Base-by-base conservation (phyloP, 495 filamentous ascomycete species). In the Neurospora sp. region DNA sequence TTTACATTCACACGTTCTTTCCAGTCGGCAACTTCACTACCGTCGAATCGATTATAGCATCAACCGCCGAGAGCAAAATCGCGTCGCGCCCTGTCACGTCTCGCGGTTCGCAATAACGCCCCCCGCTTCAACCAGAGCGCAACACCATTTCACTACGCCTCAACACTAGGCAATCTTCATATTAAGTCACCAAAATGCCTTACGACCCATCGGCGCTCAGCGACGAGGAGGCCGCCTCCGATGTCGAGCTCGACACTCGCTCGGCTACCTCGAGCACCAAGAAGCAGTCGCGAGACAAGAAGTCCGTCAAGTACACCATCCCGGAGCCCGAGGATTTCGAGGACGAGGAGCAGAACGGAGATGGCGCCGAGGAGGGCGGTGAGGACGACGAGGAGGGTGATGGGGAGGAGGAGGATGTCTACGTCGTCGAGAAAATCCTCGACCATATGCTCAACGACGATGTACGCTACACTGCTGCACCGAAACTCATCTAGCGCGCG, bases 361-460 rank as follows among this genome's bases (percentile, higher is more conserved):
- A 74, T 3, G 71, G 78, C 38, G 79, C 81, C 54, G 80, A 77
- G 62, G 80, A 81, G 23, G 78, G 70, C n/a, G 78, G 69, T 31
- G 77, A 80, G 1, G 80, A 79, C 79, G 76, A 84, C 82, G 75
- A 85, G 79, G 72, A 82, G 83, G 81, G 78, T 8, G 82, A 80
- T 0, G 83, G 81, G 7, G 82, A 82, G 2, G 81, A 80, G 11
- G 83, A 82, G 8, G 84, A 78, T 5, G 78, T 79, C 12, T 90
- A 80, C 72, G 84, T 89, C 23, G 89, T 91, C 39, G 88, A 91
- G 77, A 83, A 83, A 72, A 91, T 91, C 72, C 76, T 83, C 70
- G 81, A 78, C 49, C 89, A 91, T 71, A 80, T 85, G 40, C 81
- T 89, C 14, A 83, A 85, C 31, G 80, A 83, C 8, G 79, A 86